phyloP scores from a whole-genome alignment of 1,284 basidiomycete species.

The Boletus sp. region DNA sequence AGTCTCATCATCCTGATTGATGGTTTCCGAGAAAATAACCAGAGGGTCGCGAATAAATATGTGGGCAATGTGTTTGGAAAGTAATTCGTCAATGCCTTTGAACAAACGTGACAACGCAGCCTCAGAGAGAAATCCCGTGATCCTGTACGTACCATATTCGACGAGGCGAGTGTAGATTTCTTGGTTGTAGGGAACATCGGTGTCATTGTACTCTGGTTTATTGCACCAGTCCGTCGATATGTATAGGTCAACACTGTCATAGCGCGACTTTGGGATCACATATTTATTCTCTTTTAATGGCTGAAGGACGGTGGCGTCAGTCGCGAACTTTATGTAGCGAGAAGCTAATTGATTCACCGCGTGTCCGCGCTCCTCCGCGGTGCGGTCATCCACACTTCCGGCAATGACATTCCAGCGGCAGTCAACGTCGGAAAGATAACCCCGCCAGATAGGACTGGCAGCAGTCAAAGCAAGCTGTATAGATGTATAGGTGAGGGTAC shows the following conservation, averaged over 20 bases:
- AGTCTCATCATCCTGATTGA: constrained; percentile 84
- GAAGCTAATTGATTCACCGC: constrained; percentile 46
- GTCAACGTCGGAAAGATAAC: constrained; percentile 94
- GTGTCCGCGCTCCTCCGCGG: constrained; percentile 87
- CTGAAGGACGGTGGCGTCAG: constrained; percentile 38
- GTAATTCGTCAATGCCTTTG: constrained; percentile 79
- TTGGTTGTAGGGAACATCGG: constrained; percentile 75
- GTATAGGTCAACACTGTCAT: constrained; percentile 94
- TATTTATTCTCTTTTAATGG: constrained; percentile 73
- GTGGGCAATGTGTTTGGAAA: constrained; percentile 92
- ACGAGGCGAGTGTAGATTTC: constrained; percentile 68
- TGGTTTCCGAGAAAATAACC: constrained; percentile 91
- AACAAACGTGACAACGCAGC: not conserved
- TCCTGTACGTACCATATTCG: constrained; percentile 56
- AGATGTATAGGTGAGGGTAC: constrained; percentile 8
- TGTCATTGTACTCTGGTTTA: constrained; percentile 92
- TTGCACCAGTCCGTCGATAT: constrained; percentile 86
- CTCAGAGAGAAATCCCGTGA: not conserved
- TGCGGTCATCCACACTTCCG: constrained; percentile 95
- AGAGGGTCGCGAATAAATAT: constrained; percentile 97
- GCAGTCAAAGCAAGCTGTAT: constrained; percentile 87
- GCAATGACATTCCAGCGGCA: constrained; percentile 99
- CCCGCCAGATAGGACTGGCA: constrained; percentile 91
- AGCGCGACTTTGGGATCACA: constrained; percentile 91
- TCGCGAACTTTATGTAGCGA: constrained; percentile 2